phyloP scores from a whole-genome alignment of 805 yeast genomes.

The Metschnikowia drakensbergensis region DNA sequence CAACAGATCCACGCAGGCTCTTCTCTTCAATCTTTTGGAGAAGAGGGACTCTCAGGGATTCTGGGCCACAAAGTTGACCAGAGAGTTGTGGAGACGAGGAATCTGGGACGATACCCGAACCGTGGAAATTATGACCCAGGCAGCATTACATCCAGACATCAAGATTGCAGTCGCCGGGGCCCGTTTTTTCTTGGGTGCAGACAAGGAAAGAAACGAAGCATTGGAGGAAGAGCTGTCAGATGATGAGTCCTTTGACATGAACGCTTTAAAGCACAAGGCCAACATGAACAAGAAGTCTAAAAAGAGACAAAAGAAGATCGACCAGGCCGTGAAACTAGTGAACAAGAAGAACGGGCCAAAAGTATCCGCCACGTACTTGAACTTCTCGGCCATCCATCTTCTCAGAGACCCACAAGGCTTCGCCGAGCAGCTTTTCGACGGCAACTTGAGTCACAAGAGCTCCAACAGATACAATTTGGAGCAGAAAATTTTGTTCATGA shows the following conservation, averaged over 20 bases:
- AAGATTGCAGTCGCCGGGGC: conserved; percentile 91
- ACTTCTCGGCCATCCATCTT: conserved; percentile 91
- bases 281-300: conserved; percentile 77
- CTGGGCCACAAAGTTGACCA: conserved; percentile 93
- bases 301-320: conserved; percentile 78
- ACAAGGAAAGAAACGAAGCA: conserved; percentile 84
- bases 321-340: conserved; percentile 62
- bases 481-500: conserved; percentile 85
- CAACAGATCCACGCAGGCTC: conserved; percentile 86
- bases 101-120: conserved; percentile 97
- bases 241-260: conserved; percentile 70
- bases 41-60: conserved; percentile 75
- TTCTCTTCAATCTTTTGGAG: conserved; percentile 81
- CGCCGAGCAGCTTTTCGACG: conserved; percentile 77
- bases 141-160: conserved; percentile 80
- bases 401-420: conserved; percentile 97
- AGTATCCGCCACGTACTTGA: conserved; percentile 64
- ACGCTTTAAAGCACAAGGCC: conserved; percentile 72
- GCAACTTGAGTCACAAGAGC: conserved; percentile 67
- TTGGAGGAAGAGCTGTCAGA: conserved; percentile 68
- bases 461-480: conserved; percentile 74
- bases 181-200: conserved; percentile 89
- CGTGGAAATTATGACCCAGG: conserved; percentile 96
- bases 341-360: conserved; percentile 55
- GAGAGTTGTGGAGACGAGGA: conserved; percentile 96